Evolutionary conservation across 495 filamentous ascomycete genomes (phyloP), one percentile per base, ranked within the genome.

Genomic region (Glutinoglossum americanum): DNA sequence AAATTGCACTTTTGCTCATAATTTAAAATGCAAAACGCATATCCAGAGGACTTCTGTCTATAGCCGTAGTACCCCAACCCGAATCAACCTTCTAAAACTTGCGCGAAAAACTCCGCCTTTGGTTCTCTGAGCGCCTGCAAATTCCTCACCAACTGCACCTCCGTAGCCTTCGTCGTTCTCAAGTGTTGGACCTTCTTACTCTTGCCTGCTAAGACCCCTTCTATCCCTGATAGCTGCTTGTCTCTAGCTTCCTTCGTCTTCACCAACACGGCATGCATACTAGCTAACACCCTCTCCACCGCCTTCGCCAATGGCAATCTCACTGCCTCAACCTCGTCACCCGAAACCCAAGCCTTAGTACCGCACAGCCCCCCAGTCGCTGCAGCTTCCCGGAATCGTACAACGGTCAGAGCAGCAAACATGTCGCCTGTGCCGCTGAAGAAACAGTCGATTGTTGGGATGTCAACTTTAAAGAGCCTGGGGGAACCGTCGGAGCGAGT

Each of bases 381-480:
- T 17, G 83, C 80, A 5, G 85, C 86, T 72, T 96, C 88, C 61
- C 90, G 81, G 57, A 98, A 78, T n/a, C 92, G 82, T 26, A 85
- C 86, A 1, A 94, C 77, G 54, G 81, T 90, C 56, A 96, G 72
- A 25, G 93, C 89, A 44, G 92, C 88, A 67, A 98, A 96, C 89
- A 98, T 95, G 71, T 98, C 92, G 15, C 92, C 92, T 0, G 92
- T 95, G 27, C 92, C 92, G 64, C 82, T 87, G 69, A 96, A 98
- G 74, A 87, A 93, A 68, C 84, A 84, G 64, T 94, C 83, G 56
- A 97, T 80, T 5, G 84, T 79, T 0, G 90, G 87, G 55, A 95
- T 82, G 56, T 84, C 77, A 65, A 97, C 77, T 59, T 81, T 78
- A 76, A 95, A 96, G 53, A 84, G 72, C 8, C 89, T 83, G 0